Base-by-base conservation (phyloP, 768 basidiomycete species). In the Cubamyces sp. region DNA sequence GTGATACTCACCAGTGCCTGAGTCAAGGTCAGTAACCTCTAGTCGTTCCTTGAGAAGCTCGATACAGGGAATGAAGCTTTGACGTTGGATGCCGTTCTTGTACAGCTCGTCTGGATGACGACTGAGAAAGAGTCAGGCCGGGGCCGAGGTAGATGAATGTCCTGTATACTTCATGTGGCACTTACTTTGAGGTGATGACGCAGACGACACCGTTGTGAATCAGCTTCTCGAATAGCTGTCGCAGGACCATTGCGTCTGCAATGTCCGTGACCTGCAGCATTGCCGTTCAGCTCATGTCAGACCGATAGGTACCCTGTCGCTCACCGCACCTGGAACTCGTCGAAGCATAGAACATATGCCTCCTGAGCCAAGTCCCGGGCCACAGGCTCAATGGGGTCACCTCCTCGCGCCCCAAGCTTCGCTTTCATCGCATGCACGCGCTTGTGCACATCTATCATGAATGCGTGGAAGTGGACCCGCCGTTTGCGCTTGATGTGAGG, bases 361-460 rank as follows among this genome's bases (percentile, higher is more conserved):
- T 97, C 88, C 49, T 82, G 82, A 2, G 94, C 96, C 52, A 98
- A 76, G 69, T 94, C 92, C 64, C 91, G 78, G 7, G 95, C 94
- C 11, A 96, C 93, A 21, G 93, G 92, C 25, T 86, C 78, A 69
- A 97, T 91, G 28, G 92, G 88, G 72, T 98, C 94, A 18, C 91
- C 88, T 21, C 86, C 84, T 16, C 82, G 73, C 64, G 79, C 76
- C 1, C 91, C 90, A 78, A 87, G 84, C 58, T 83, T 81, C 45
- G 84, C 77, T 77, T 94, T 95, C 41, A 90, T 84, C 1, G 87
- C 86, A 67, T 98, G 95, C 3, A 96, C 74, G 18, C 94, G 88
- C 71, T 96, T 97, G 74, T 98, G 93, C 21, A 98, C 95, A 71
- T 99, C 97, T 64, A 98, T 87, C 97, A 99, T 98, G 81, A 99